Percentiles rank a stretch among this genome's conserved stretches.
These are phyloP conservation scores for Dictyostelium brefeldianum DNA, from an alignment of 78 protist species.

Conservation along the genomic window DNA sequence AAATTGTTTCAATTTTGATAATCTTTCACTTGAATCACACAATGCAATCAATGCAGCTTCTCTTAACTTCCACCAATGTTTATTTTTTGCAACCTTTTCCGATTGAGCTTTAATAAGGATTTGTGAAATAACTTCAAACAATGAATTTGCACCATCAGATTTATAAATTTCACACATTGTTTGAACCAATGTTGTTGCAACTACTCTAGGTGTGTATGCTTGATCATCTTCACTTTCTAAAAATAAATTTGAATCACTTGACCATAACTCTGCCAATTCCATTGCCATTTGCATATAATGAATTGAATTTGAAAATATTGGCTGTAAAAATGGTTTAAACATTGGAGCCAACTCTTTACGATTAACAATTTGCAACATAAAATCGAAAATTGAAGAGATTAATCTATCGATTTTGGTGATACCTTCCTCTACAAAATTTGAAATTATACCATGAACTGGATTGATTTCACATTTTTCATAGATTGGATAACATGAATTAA, in stretches of 20 bases:
- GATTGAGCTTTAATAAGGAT: neutral
- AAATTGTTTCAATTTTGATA: slow-evolving; percentile 11
- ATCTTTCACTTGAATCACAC: neutral
- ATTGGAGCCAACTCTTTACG: neutral
- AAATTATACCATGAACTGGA: slow-evolving; percentile 18
- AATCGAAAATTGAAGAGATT: slow-evolving; percentile 26
- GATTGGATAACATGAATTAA: slow-evolving; percentile 9
- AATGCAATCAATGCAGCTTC: slow-evolving; percentile 16
- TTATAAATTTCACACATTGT: neutral
- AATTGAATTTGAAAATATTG: neutral
- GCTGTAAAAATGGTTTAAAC: neutral
- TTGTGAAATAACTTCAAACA: neutral
- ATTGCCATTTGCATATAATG: slow-evolving; percentile 24
- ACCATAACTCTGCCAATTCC: slow-evolving; percentile 12
- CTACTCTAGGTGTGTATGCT: slow-evolving; percentile 6
- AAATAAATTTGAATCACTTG: slow-evolving; percentile 24
- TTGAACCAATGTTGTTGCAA: neutral
- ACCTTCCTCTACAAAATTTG: slow-evolving; percentile 11
- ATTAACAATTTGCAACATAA: neutral
- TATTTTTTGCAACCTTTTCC: neutral
- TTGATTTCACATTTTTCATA: slow-evolving; percentile 35
- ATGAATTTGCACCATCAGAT: neutral
- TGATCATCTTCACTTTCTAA: slow-evolving; percentile 49
- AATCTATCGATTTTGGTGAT: slow-evolving; percentile 28
- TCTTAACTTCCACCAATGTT: slow-evolving; percentile 32